Evolutionary conservation across 495 filamentous ascomycete species (phyloP), one percentile per base, ranked within the genome.

Genomic region (Talaromyces adpressus): DNA sequence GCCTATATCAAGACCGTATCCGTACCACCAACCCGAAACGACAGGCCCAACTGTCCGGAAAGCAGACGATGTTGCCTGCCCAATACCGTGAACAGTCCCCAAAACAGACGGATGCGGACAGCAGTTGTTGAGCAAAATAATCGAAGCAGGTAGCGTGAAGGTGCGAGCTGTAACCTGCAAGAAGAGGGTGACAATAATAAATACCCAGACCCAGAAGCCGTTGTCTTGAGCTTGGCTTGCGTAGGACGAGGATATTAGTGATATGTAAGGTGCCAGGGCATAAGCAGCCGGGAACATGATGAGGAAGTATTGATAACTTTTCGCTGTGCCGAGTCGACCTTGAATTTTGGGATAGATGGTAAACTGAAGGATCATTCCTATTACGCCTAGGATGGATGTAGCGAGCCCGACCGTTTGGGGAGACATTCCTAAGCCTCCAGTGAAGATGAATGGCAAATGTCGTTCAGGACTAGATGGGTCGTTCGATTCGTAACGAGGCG

Each of bases 121-220:
- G 75, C 87, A 89, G 71, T 96, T 94, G 67, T 93, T 94, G 32
- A 93, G 79, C 6, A 96, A 76, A 62, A 96, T 93, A 2, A 87
- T 86, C 22, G 87, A 85, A 14, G 85, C 86, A 0, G 91, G 91
- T 0, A 93, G 80, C 6, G 89, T 89, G 74, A 96, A 93, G 0
- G 91, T 94, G n/a, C 90, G 84, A 0, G 87, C 90, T 1, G 87
- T 74, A 56, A 92, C 90, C 64, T 93, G 89, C 22, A 93, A 72
- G 69, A 86, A 82, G 0, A 94, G 77, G 5, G 93, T 82, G 16
- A 79, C 71, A 4, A 84, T 81, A 56, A 96, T 89, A 34, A 84
- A 83, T 4, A 81, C 60, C 91, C 91, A 96, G 63, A 89, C 76
- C 58, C 81, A 72, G 14, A 78, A 41, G 2, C 91, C 91, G 52